phyloP scores from a whole-genome alignment of 202 grass and related monocot species.

The Setaria italica region DNA sequence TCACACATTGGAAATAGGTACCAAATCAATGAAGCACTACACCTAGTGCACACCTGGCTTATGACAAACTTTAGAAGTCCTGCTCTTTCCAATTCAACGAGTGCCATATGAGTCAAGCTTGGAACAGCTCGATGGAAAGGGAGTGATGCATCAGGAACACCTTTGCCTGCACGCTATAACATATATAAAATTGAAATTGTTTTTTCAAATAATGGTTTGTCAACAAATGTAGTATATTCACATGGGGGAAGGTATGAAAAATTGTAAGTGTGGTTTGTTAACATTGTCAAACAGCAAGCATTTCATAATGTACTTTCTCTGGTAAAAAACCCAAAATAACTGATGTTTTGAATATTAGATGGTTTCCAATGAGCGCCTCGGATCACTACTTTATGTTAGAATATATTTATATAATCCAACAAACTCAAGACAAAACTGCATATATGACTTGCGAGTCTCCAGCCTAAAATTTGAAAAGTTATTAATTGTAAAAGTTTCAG shows the following conservation, averaged over 20 bases:
- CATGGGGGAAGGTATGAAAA: slow-evolving; percentile 15
- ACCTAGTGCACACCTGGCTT: slow-evolving; percentile 72
- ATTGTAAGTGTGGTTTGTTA: neutral
- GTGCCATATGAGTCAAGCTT: slow-evolving; percentile 90
- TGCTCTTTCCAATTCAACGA: slow-evolving; percentile 83
- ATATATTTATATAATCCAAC: slow-evolving; percentile 10
- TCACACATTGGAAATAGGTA: slow-evolving; percentile 4
- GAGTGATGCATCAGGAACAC: slow-evolving; percentile 79
- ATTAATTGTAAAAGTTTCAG: neutral
- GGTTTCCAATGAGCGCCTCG: neutral
- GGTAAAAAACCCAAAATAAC: neutral
- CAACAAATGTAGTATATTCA: neutral
- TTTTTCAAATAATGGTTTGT: slow-evolving; percentile 29
- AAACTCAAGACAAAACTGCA: neutral
- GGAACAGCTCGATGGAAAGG: slow-evolving; percentile 91
- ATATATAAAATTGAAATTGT: slow-evolving; percentile 22
- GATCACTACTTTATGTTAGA: neutral
- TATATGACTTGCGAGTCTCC: neutral
- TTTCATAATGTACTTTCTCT: neutral
- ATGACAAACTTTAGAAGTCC: slow-evolving; percentile 89
- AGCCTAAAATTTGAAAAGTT: neutral
- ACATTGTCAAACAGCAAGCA: slow-evolving; percentile 26
- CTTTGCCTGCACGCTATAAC: slow-evolving; percentile 77
- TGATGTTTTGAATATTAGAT: neutral
- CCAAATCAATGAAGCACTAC: slow-evolving; percentile 24